Base-by-base conservation (phyloP, 2,329 filamentous ascomycete genomes). In the Chaetomium sp. region DNA sequence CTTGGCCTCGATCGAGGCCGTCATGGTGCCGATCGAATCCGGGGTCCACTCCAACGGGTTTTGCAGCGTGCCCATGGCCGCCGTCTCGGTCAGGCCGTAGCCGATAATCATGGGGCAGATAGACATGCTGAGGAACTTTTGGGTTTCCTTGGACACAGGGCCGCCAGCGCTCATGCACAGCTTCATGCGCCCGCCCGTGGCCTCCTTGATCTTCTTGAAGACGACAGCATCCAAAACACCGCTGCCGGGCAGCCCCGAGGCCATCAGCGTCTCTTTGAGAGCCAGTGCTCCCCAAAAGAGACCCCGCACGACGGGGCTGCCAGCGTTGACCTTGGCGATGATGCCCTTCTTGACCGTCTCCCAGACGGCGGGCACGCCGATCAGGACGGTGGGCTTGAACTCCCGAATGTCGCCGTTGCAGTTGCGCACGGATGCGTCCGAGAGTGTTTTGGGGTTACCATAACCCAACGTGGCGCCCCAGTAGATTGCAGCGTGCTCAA, bases 311-410 rank as follows among this genome's bases (percentile, higher is more conserved):
- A 96, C 68, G 19, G 85, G 79, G 73, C 86, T 88, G 72, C 88
- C 84, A 69, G 87, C 84, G 75, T 89, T 85, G 63, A 96, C 87
- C 80, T 93, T 93, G 75, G 82, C 81, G 65, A 93, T 79, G 71
- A 96, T 92, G 67, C 92, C 92, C 81, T 96, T 96, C 85, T 95
- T 96, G 67, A 96, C 90, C 3, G 89, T 90, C 78, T 96, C 92
- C 90, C 91, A 96, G 3, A 96, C 92, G 33, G 92, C 91, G 3
- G 92, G 92, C 4, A 96, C 92, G 75, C 92, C 92, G 60, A 96
- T 90, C 67, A 96, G 82, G 71, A 96, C 85, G 6, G 90, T 92
- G 2, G 92, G 92, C 76, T 87, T 88, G 77, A 96, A 90, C 75
- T 96, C 92, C 68, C 88, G 87, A 72, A 96, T 96, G 73, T 96